Base-by-base conservation (phyloP, 2,329 filamentous ascomycete genomes). In the Trichoderma harzianum region DNA sequence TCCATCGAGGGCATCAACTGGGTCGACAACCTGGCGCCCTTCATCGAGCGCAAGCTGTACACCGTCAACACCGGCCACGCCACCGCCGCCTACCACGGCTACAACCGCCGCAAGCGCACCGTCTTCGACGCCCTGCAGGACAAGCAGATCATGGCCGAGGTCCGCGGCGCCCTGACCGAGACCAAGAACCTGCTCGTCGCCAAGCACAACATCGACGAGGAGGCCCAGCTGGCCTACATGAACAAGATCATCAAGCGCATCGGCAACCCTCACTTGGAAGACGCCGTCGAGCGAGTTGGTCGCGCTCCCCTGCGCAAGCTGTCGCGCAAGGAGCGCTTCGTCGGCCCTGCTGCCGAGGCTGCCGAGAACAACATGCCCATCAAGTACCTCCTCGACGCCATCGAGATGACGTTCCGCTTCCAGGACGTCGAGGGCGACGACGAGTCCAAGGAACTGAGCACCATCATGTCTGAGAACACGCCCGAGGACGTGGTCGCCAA, bases 21-120 rank as follows among this genome's bases (percentile, higher is more conserved):
- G 90, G 96, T 98, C 72, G 90, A 94, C 75, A 88, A 98, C 84
- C 90, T 99, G 34, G 88, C 91, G 80, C 96, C 96, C 72, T 99
- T 95, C 86, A 98, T 99, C 78, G 96, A 99, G 90, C 95, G 96
- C 83, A 99, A 99, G 89, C 91, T 99, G 75, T 99, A 95, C 88
- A 99, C 96, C 26, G 95, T 99, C 88, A 99, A 99, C 89, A 99
- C 96, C 26, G 93, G 94, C 70, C 96, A 99, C 81, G 96, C 96
- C 73, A 97, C 95, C 8, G 95, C 95, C 24, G 95, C 96, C 73
- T 98, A 98, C 88, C 95, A 96, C 83, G 95, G 95, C 70, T 93
- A 97, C 88, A 88, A 94, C 84, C 89, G 91, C 76, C 91, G 93
- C 79, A 95, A 97, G 87, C 87, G 89, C 79, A 97, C 92, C 73